phyloP scores from a whole-genome alignment of 164 flowering plant genomes.

The Stephania japonica region DNA sequence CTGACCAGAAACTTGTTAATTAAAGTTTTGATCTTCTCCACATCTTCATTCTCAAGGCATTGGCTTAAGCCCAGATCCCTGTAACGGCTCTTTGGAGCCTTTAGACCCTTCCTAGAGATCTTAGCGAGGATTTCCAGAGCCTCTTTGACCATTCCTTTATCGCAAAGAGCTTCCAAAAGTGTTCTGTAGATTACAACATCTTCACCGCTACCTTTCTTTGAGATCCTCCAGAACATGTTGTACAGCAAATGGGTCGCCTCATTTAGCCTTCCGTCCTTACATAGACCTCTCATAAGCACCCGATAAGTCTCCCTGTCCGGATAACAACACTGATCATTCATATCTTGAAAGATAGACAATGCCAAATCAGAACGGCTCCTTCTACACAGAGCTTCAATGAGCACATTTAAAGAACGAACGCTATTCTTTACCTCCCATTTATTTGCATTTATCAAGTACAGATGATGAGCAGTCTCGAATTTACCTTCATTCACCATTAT shows the following conservation, averaged over 20 bases:
- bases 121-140: slow-evolving; percentile 3
- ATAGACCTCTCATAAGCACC: slow-evolving; percentile 8
- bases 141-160: slow-evolving; percentile 1
- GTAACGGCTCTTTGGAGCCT: background rate
- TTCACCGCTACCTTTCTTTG: slow-evolving; percentile 12
- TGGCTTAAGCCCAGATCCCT: background rate
- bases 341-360: slow-evolving; percentile 3
- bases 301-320: slow-evolving; percentile 7
- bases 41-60: background rate
- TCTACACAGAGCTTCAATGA: background rate
- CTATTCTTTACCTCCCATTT: background rate
- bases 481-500: background rate
- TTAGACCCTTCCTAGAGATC: slow-evolving; percentile 7
- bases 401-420: background rate
- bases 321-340: slow-evolving; percentile 1
- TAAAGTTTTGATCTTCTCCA: slow-evolving; percentile 5
- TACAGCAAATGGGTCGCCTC: slow-evolving; percentile 12
- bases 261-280: slow-evolving; percentile 5
- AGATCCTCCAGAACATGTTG: slow-evolving; percentile 10
- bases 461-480: background rate
- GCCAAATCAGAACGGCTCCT: slow-evolving; percentile 3
- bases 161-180: slow-evolving; percentile 10
- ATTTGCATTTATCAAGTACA: background rate
- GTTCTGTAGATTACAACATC: slow-evolving; percentile 5
- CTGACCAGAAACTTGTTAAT: background rate